Conservation (phyloP, 1,284 basidiomycete genomes). For the Flammula alnicola region DNA sequence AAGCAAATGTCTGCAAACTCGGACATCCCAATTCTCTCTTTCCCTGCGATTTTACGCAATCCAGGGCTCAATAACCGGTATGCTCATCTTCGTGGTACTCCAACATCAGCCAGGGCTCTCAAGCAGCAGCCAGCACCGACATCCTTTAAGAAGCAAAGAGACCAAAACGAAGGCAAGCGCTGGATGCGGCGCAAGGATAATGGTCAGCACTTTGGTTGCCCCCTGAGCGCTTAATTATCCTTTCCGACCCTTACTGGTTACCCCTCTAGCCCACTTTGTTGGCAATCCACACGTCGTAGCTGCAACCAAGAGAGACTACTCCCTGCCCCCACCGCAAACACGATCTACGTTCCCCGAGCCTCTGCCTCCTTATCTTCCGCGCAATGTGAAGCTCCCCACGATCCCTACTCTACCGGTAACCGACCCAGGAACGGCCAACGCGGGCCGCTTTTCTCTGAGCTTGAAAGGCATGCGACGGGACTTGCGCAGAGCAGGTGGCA, state of each 20-base stretch:
- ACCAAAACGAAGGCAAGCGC: constrained; percentile 76
- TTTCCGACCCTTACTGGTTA: constrained; percentile 11
- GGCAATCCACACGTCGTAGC: constrained; percentile 71
- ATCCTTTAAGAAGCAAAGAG: constrained; percentile 42
- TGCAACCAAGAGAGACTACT: constrained; percentile 61
- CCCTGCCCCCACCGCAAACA: constrained; percentile 46
- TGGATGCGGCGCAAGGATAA: constrained; percentile 78
- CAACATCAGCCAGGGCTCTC: constrained; percentile 16
- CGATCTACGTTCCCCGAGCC: constrained; percentile 75
- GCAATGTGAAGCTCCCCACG: constrained; percentile 57
- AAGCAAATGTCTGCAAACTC: constrained; percentile 4
- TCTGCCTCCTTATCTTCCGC: constrained; percentile 68
- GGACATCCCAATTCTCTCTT: constrained; percentile 51
- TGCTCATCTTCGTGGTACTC: constrained; percentile 48
- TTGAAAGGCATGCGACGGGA: constrained; percentile 74
- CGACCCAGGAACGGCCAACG: constrained; percentile 62
- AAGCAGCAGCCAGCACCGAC: constrained; percentile 17
- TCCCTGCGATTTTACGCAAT: constrained; percentile 70
- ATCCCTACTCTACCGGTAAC: constrained; percentile 41
- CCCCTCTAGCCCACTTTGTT: constrained; percentile 59
- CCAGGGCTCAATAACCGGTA: constrained; percentile 55
- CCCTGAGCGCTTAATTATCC: constrained; percentile 1
- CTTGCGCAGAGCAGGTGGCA: constrained; percentile 63
- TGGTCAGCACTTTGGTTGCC: constrained; percentile 44
- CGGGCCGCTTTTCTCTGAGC: constrained; percentile 76